Percentiles rank a stretch among this genome's conserved stretches.
phyloP scores from a whole-genome alignment of 352 stramenopile genomes.

The Globisporangium canariense region DNA sequence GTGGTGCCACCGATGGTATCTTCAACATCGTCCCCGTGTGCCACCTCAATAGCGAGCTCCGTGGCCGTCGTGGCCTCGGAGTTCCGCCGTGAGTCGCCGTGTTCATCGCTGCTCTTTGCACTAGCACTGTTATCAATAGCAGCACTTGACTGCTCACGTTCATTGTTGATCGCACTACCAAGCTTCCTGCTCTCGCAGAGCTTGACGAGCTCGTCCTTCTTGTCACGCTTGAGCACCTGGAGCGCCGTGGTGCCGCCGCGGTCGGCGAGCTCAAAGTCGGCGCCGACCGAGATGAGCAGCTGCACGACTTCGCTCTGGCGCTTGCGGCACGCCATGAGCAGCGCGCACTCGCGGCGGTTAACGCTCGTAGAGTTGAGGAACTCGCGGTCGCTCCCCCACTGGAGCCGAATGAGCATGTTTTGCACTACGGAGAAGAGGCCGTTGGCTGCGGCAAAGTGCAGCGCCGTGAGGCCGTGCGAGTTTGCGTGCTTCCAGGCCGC shows the following conservation, averaged over 20 bases:
- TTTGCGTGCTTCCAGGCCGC: slow-evolving; percentile 43
- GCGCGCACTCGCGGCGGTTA: slow-evolving; percentile 45
- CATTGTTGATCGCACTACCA: slow-evolving; percentile 1
- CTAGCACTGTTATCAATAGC: not conserved
- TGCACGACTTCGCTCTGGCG: slow-evolving; percentile 38
- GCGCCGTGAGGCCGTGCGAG: slow-evolving; percentile 48
- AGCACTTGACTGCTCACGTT: not conserved
- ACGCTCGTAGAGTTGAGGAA: slow-evolving; percentile 49
- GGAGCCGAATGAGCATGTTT: slow-evolving; percentile 33
- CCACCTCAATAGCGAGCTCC: slow-evolving; percentile 1
- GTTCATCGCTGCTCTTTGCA: not conserved
- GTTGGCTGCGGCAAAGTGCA: slow-evolving; percentile 57
- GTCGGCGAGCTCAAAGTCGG: slow-evolving; percentile 40
- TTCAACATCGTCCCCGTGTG: not conserved
- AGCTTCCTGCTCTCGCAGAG: slow-evolving; percentile 29
- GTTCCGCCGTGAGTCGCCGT: not conserved
- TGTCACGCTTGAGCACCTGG: slow-evolving; percentile 47
- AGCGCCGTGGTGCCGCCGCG: slow-evolving; percentile 45
- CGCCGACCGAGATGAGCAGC: slow-evolving; percentile 38
- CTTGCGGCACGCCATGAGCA: slow-evolving; percentile 68
- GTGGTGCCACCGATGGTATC: not conserved
- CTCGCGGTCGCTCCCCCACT: slow-evolving; percentile 23
- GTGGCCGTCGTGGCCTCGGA: not conserved
- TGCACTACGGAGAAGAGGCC: slow-evolving; percentile 32
- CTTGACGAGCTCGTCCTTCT: slow-evolving; percentile 43